Evolutionary conservation across 2,329 filamentous ascomycete genomes (phyloP), one percentile per base, ranked within the genome.

Genomic region (Nakataea oryzae): DNA sequence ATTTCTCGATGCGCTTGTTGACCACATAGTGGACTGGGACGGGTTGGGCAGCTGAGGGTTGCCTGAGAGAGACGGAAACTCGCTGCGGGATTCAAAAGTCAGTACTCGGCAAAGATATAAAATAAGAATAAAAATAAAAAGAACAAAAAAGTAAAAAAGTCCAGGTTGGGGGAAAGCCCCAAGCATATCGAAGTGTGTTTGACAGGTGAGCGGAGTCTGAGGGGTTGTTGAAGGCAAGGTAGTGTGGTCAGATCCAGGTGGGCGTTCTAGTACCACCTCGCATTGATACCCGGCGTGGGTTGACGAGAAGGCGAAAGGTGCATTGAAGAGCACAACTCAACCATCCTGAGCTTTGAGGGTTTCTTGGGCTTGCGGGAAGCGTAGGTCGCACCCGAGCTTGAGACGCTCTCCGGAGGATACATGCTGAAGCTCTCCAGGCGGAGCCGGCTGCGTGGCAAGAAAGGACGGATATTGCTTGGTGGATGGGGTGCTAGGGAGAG

Each of bases 31-130:
- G 17, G 78, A 74, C 64, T 79, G 79, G 57, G 71, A 79, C 8
- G 78, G 71, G 63, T 72, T 81, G 30, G 79, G 74, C 56, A 84
- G 72, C 68, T 84, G 82, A 57, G 82, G 76, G 65, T 82, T 86
- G 68, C 84, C 86, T 60, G 84, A 86, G 67, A 88, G 73, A 27
- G 85, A 86, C 11, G 86, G 86, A 62, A 88, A 88, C 69, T 88
- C 85, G 64, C 85, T 88, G 64, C 59, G n/a, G 61, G 24, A 11
- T 34, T 7, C 21, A 21, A 21, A 54, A 9, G 58, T 59, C 14
- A 59, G 34, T 59, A 28, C 28, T 41, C 28, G 21, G 13, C 26
- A 3, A 59, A n/a, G 2, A 17, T 5, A 24, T 12, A 29, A 8
- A n/a, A n/a, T n/a, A n/a, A n/a, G n/a, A n/a, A n/a, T n/a, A n/a